Percentiles rank a stretch among this genome's conserved stretches.
These are phyloP conservation scores for Luvunga scandens DNA, from an alignment of 345 rosid species.

Conservation along the genomic window DNA sequence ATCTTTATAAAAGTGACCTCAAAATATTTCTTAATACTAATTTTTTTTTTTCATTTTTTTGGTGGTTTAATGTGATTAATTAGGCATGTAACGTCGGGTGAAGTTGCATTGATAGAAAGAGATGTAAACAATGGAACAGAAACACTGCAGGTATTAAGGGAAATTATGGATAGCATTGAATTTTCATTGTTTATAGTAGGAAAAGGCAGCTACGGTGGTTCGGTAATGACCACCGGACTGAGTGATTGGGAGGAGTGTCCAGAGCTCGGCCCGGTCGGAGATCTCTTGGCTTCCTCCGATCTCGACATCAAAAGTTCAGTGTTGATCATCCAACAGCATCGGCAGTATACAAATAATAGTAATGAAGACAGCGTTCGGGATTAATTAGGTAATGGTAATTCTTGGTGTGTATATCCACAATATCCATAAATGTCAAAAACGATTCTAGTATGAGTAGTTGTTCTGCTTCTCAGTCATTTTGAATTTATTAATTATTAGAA, in stretches of 20 bases:
- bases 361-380: too few relatives aligned
- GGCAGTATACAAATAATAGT: slow-evolving; percentile 15
- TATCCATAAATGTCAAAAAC: too few relatives aligned
- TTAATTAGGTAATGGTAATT: too few relatives aligned
- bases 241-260: slow-evolving; percentile 97
- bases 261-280: slow-evolving; percentile 66
- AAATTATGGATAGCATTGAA: slow-evolving; percentile 36
- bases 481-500: too few relatives aligned
- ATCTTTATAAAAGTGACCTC: too few relatives aligned
- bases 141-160: slow-evolving; percentile 46
- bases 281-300: slow-evolving; percentile 61
- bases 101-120: slow-evolving; percentile 56
- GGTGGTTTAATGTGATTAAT: not conserved
- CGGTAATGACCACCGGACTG: slow-evolving; percentile 53
- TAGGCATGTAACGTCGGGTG: slow-evolving; percentile 50
- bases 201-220: slow-evolving; percentile 45
- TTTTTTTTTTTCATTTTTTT: too few relatives aligned
- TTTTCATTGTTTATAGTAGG: slow-evolving; percentile 70
- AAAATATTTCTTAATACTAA: too few relatives aligned
- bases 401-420: too few relatives aligned
- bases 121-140: slow-evolving; percentile 40
- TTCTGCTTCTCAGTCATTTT: too few relatives aligned
- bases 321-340: slow-evolving; percentile 71
- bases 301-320: slow-evolving; percentile 53
- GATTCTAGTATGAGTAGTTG: too few relatives aligned